phyloP scores from a whole-genome alignment of 257 asterid species.

The Nicotiana paniculata region DNA sequence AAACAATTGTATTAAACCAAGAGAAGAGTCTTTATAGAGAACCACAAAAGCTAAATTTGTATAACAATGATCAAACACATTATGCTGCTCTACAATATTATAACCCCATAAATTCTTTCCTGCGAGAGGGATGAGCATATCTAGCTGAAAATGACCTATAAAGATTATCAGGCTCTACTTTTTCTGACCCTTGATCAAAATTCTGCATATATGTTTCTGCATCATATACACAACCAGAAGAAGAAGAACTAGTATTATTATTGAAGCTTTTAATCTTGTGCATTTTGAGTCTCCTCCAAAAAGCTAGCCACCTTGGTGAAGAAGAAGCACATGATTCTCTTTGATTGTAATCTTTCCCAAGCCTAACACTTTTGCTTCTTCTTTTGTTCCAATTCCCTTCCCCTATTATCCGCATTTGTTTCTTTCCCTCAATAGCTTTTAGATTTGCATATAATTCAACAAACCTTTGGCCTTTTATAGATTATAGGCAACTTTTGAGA shows the following conservation, averaged over 20 bases:
- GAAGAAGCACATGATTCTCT: conserved; percentile 2
- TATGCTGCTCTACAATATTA: too few relatives aligned
- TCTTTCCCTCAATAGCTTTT: background rate
- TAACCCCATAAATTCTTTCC: background rate
- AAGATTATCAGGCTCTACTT: conserved; percentile 49
- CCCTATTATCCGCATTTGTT: background rate
- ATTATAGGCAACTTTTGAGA: background rate
- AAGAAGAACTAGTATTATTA: background rate
- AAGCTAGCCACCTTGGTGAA: conserved; percentile 36
- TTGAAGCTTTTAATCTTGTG: conserved; percentile 21
- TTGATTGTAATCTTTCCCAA: conserved; percentile 25
- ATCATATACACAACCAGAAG: conserved; percentile 28
- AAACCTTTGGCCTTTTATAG: background rate
- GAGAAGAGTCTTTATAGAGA: background rate
- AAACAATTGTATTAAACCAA: background rate
- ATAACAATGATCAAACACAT: background rate
- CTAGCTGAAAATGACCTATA: conserved; percentile 68
- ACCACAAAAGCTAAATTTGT: background rate
- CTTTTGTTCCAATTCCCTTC: conserved; percentile 33
- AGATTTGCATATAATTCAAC: background rate
- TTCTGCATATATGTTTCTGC: conserved; percentile 52
- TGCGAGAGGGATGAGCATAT: conserved; percentile 42
- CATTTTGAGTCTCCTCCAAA: conserved; percentile 43
- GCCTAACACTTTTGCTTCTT: conserved; percentile 43
- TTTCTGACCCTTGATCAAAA: conserved; percentile 47